Base-by-base conservation (phyloP, 306 rosid genomes). In the Vigna nakashimae region DNA sequence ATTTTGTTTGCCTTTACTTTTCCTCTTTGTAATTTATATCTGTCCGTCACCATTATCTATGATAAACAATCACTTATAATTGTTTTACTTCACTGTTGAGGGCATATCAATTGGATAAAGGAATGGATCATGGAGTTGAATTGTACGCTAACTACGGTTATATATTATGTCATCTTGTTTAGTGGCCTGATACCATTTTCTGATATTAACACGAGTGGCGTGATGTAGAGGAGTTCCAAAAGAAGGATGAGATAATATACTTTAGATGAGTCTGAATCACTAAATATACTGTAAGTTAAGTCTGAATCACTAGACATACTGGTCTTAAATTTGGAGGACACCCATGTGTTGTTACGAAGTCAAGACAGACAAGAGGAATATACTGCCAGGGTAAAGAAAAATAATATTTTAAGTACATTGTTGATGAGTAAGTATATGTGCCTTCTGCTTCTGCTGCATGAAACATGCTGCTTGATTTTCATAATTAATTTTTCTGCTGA, bases 21-120 rank as follows among this genome's bases (percentile, higher is more conserved):
- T 68, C 71, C 51, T 43, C 51, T 75, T 72, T 72, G 48, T n/a
- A 42, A 46, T 67, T 74, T 59, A 79, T 71, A 22, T 64, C 46
- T 62, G 15, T 51, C 72, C 17, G 43, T 49, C 51, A 40, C 57
- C 28, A 22, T 77, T 77, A 36, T 36, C 42, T 36, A 24, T 65
- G 71, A 48, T 66, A 52, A 48, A 18, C 74, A 75, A 36, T 69
- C 69, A 69, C 75, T 34, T 75, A 45, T 43, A 78, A 63, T 43
- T 59, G 56, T 70, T 7, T 36, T 1, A 36, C 42, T 36, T 36
- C 9, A 7, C 42, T 36, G 42, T 36, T 6, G 42, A 36, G 42
- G 42, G 42, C 42, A 36, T 36, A 43, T 18, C 42, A 48, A 45
- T 46, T 24, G 75, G 68, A 67, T 48, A 48, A 56, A 68, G 73